phyloP scores from a whole-genome alignment of 2,329 filamentous ascomycete species.

The Cladosporium phlei region DNA sequence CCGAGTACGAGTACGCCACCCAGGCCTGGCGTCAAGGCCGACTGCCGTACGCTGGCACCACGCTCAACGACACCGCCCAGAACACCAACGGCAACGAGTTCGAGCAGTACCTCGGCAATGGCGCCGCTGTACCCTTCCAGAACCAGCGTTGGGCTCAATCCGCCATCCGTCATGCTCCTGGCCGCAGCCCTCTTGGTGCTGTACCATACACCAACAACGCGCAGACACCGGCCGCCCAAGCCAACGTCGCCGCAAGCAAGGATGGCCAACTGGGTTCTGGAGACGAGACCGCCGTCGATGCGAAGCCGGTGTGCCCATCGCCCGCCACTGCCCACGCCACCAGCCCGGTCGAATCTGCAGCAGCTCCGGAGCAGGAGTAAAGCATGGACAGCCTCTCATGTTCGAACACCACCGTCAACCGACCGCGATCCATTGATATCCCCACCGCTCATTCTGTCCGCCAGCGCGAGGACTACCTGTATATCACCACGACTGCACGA shows the following conservation, averaged over 20 bases:
- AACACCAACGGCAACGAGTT: conserved; percentile 31
- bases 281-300: conserved; percentile 12
- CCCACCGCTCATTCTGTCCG: background rate
- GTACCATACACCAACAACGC: conserved; percentile 23
- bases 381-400: background rate
- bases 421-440: conserved; percentile 6
- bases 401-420: conserved; percentile 6
- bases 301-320: conserved; percentile 22
- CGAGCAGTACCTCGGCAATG: conserved; percentile 33
- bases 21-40: conserved; percentile 31
- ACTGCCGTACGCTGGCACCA: conserved; percentile 24
- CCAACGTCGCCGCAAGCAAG: conserved; percentile 18
- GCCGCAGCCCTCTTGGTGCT: conserved; percentile 23
- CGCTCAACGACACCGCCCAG: conserved; percentile 20
- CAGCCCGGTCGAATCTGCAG: conserved; percentile 25
- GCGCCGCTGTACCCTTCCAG: conserved; percentile 29
- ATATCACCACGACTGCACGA: conserved; percentile 13
- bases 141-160: conserved; percentile 35
- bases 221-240: conserved; percentile 24
- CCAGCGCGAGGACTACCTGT: conserved; percentile 15
- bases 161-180: conserved; percentile 21
- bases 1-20: conserved; percentile 64
- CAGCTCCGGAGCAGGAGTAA: conserved; percentile 25
- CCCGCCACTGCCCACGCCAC: conserved; percentile 20
- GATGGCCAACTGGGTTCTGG: conserved; percentile 17